Conservation (phyloP, 2,329 filamentous ascomycete genomes). For the Biscogniauxia sp. region DNA sequence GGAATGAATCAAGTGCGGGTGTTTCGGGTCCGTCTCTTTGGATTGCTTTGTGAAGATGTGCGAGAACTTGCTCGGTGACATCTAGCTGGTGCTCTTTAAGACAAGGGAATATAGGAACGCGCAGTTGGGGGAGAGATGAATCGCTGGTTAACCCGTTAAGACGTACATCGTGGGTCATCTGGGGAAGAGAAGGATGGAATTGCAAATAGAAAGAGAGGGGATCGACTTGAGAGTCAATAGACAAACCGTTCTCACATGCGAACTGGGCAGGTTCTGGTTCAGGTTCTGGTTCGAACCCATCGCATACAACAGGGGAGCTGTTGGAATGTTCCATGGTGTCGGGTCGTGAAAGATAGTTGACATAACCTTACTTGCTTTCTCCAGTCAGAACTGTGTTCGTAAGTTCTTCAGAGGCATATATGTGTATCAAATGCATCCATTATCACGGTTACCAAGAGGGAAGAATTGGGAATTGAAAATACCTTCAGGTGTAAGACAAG, state of each 20-base stretch:
- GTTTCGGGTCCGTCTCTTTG: slow-evolving; percentile 6
- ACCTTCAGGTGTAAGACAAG: too few relatives aligned
- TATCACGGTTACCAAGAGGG: too few relatives aligned
- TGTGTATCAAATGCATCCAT: too few relatives aligned
- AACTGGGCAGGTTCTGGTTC: slow-evolving; percentile 23
- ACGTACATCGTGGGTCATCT: slow-evolving; percentile 4
- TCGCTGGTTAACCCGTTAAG: slow-evolving; percentile 12
- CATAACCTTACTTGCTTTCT: too few relatives aligned
- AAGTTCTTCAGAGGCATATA: too few relatives aligned
- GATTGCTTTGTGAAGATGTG: slow-evolving; percentile 14
- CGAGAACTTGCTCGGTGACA: slow-evolving; percentile 15
- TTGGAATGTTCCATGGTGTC: slow-evolving; percentile 5
- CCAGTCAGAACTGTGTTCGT: too few relatives aligned
- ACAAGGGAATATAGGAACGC: slow-evolving; percentile 13
- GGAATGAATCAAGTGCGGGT: neutral
- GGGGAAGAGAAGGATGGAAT: slow-evolving; percentile 8
- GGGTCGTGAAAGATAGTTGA: neutral
- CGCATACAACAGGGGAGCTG: neutral
- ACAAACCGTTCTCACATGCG: slow-evolving; percentile 25
- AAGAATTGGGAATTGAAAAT: too few relatives aligned
- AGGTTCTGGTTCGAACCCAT: slow-evolving; percentile 6
- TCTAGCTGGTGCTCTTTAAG: slow-evolving; percentile 20
- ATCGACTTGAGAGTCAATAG: slow-evolving; percentile 24
- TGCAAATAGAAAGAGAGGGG: slow-evolving; percentile 13
- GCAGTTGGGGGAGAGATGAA: slow-evolving; percentile 17